Evolutionary conservation across 768 basidiomycete species (phyloP), one percentile per base, ranked within the genome.

Genomic region (Panaeolus papilionaceus): DNA sequence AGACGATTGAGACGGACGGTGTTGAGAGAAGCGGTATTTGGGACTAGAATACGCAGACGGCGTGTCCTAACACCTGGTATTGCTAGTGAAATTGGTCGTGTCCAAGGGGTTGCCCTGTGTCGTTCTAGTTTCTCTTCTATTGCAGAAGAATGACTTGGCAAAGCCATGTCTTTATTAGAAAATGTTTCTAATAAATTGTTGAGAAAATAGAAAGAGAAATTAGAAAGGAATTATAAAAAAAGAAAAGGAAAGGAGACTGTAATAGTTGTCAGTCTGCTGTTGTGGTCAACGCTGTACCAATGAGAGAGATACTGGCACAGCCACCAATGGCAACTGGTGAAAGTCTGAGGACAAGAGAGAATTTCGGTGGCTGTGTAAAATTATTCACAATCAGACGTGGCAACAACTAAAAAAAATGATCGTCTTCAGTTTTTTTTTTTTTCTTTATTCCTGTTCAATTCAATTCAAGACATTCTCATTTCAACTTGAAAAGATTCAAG

Each of bases 61-160:
- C 89, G 88, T 63, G 84, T 81, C 67, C 78, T 81, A 4, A 88
- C 78, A 69, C 88, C 87, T 47, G 89, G 86, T 62, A 91, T 85
- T 49, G 90, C 83, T 23, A 90, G 70, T 61, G 84, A 84, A 64
- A 90, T 73, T 40, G 89, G 85, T 51, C 85, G 78, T 23, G 86
- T 82, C 88, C 88, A 89, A 49, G 78, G 64, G 68, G 74, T 49
- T 63, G 74, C 72, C 68, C 77, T 75, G 71, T 80, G 77, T 71
- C 74, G 75, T 49, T 76, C 75, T 11, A 75, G 70, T 67, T 83
- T 84, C 67, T 84, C 83, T 71, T 81, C 81, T 39, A 80, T 73
- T 40, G 81, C 79, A 33, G 79, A 83, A 58, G 79, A 79, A 70
- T 83, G 81, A 47, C 79, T 79, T 44, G 84, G 84, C 38, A 86